Conservation (phyloP, 2,329 filamentous ascomycete species). For the Fusarium robinianum region DNA sequence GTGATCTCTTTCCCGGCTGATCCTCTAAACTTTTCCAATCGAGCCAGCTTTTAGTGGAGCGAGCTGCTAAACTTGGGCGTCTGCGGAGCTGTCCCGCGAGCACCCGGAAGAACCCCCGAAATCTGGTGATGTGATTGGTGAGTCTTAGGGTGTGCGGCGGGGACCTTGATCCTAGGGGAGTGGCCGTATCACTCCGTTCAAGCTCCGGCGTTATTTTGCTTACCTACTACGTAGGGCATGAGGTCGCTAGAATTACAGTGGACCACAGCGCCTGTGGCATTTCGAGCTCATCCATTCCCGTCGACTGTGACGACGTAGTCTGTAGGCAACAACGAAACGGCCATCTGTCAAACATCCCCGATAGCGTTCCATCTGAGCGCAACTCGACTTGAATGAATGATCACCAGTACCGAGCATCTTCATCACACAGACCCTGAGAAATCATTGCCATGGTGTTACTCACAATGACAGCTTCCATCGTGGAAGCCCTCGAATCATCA, state of each 20-base stretch:
- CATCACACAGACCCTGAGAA: too few relatives aligned
- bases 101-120: slow-evolving; percentile 12
- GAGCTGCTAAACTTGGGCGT: slow-evolving; percentile 11
- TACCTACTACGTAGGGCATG: too few relatives aligned
- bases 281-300: slow-evolving; percentile 1
- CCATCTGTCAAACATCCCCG: background rate
- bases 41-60: slow-evolving; percentile 28
- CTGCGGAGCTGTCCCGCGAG: slow-evolving; percentile 28
- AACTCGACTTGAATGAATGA: too few relatives aligned
- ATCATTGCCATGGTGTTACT: slow-evolving; percentile 68
- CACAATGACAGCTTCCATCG: slow-evolving; percentile 72
- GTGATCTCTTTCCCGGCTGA: slow-evolving; percentile 24
- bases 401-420: background rate
- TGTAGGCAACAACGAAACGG: background rate
- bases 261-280: slow-evolving; percentile 13
- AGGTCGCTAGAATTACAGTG: slow-evolving; percentile 15
- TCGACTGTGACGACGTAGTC: background rate
- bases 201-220: slow-evolving; percentile 7
- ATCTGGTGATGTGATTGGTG: slow-evolving; percentile 10
- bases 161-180: slow-evolving; percentile 14
- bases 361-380: too few relatives aligned
- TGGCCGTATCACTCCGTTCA: slow-evolving; percentile 25
- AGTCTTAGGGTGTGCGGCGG: background rate
- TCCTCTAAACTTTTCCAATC: slow-evolving; percentile 37
- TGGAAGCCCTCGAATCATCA: slow-evolving; percentile 57